Evolutionary conservation across 148 eudicot genomes (phyloP).

Genomic region (Silene conica): DNA sequence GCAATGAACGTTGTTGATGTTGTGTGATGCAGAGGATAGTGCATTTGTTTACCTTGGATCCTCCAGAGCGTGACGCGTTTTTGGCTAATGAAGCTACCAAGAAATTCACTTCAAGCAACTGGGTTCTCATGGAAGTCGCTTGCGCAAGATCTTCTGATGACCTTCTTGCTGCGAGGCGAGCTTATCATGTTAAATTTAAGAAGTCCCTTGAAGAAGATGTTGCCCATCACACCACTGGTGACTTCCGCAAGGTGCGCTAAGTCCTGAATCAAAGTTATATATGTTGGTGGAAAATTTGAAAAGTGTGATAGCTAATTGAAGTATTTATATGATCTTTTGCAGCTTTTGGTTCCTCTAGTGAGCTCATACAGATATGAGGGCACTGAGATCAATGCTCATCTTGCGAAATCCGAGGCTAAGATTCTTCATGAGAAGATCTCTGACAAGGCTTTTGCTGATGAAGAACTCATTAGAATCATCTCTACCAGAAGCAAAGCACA

Average conservation of each 20-base stretch:
- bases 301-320: not conserved
- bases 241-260: constrained; percentile 63
- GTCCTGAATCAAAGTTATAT: not conserved
- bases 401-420: constrained; percentile 87
- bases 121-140: constrained; percentile 78
- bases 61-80: constrained; percentile 74
- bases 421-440: constrained; percentile 68
- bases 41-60: constrained; percentile 60
- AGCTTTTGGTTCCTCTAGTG: constrained; percentile 83
- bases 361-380: constrained; percentile 80
- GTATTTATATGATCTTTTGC: constrained; percentile 5
- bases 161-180: constrained; percentile 53
- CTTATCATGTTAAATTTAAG: constrained; percentile 66
- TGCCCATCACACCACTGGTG: constrained; percentile 68
- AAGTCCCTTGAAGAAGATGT: constrained; percentile 87
- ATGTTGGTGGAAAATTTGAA: too few species aligned
- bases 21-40: constrained; percentile 44
- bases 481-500: constrained; percentile 88
- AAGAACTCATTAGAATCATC: constrained; percentile 73
- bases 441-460: constrained; percentile 65
- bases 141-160: constrained; percentile 66
- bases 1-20: not conserved
- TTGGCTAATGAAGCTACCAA: constrained; percentile 84
- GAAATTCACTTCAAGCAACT: constrained; percentile 59
- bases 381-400: constrained; percentile 60